Base-by-base conservation (phyloP, 441 rosid species). In the Populus tomentosa region DNA sequence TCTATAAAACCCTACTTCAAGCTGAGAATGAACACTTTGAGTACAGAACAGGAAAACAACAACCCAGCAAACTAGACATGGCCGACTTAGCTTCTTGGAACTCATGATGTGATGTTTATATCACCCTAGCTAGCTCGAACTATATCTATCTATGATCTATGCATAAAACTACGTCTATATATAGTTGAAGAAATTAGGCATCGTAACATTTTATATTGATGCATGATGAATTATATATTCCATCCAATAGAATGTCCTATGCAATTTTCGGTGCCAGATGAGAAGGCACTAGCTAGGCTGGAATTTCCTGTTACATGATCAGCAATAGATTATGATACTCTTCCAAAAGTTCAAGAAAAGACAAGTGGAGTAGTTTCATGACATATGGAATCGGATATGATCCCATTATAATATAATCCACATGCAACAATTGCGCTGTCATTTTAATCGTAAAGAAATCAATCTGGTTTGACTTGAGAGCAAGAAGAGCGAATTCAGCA, bases 1-100 rank as follows among this genome's bases (percentile, higher is more conserved):
- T 5, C 20, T 5, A 72, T 89, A 89, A 65, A 80, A 89, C 38
- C 90, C 89, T 11, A 85, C 78, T 78, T 81, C 78, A 79, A 89
- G 90, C 71, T 87, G 85, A 75, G 86, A 81, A 10, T 70, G 18
- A 33, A 82, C 90, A 65, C 70, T 14, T 0, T 66, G 46, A 69
- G 40, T 20, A 46, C 69, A 76, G 59, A 74, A 24, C 62, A 73
- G 42, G 33, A 79, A 5, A 67, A 32, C 40, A 18, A 53, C 9
- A 42, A 80, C 64, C 26, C 64, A 30, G 32, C 24, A 65, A 32
- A 33, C 8, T 16, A 67, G 10, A 0, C 53, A 40, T 59, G 61
- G 9, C 70, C 13, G 20, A 23, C n/a, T 13, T 30, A 75, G 40
- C 66, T 67, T 75, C 11, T 42, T 71, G 56, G 71, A 46, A 71